Evolutionary conservation across 148 eudicot genomes (phyloP), one percentile per base, ranked within the genome.

Genomic region (Nepenthes gracilis): DNA sequence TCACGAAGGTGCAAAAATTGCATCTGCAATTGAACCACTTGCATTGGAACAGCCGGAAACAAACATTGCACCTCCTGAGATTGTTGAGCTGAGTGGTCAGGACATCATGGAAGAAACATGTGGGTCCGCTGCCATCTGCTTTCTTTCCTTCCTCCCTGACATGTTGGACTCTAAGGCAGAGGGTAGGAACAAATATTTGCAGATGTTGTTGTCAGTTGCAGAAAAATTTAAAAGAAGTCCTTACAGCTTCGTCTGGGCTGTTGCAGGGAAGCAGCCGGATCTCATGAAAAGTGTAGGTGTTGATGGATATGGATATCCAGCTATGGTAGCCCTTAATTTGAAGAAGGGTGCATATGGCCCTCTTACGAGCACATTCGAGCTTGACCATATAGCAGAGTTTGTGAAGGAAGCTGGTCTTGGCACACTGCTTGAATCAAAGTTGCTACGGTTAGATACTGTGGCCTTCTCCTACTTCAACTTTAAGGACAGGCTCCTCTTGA

Each of bases 261-360:
- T 85, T 58, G 91, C 98, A 45, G 98, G 96, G 57, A 88, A 88
- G 75, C 98, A 93, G 74, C 77, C 91, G 33, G 95, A 88, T 77
- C 96, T 93, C 32, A 96, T 88, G 72, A 84, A 68, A 58, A 81
- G 79, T n/a, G 89, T 93, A 33, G 95, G 95, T 60, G 98, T 93
- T 55, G 96, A 96, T 47, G 98, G 98, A 55, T 93, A 88, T 61
- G 98, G 98, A 5, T 88, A 88, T 79, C 98, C 98, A 2, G 98
- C 98, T 59, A 66, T 93, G 90, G 94, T 93, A 50, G 98, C 98
- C 54, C 80, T 93, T 11, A 88, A 86, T 58, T 55, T 72, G 47
- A 93, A 93, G 77, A 93, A 93, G 69, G 87, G 83, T 57, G 96
- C 83, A 64, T 93, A 86, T 65, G 87, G 91, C 47, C 96, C 98